Evolutionary conservation across 352 stramenopile genomes (phyloP), one percentile per base, ranked within the genome.

Genomic region (Blastocystis sp.): DNA sequence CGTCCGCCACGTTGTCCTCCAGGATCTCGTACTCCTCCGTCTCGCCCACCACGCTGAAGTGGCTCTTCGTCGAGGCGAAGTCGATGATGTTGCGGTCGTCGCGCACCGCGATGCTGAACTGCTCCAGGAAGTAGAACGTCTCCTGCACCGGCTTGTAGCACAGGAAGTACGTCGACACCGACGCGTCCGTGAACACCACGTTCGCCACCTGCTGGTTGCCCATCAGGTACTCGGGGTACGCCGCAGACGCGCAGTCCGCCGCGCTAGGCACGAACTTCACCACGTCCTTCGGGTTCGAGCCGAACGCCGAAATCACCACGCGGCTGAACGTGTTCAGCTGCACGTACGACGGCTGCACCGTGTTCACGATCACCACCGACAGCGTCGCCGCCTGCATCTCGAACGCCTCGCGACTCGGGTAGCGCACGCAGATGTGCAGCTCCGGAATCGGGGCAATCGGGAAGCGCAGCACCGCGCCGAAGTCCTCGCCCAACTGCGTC

Each of bases 181-280:
- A 29, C n/a, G 50, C 39, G 21, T 77, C 66, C 3, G n/a, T 77
- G 74, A 85, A 85, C 51, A 85, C 2, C 45, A 85, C 74, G 29
- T 85, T 85, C n/a, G 55, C 74, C 19, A 85, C 66, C 45, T 85
- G 74, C 74, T 85, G 74, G 55, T 85, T 85, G 29, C 74, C 74
- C 45, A 85, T 50, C 50, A 55, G 13, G 55, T 85, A 85, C 51
- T 62, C 55, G n/a, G 74, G 51, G 45, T 67, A 85, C 2, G 26
- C 63, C 21, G 51, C 74, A 10, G 41, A 39, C 39, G 67, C 74
- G 51, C 74, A 85, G 4, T 51, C 13, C 59, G 55, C 74, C 1
- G 65, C 51, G 10, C 19, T 4, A 41, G 74, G 50, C 74, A 85
- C 74, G 50, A 85, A 85, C 24, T 63, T 62, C 13, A 85, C 55